Conservation (phyloP, 495 filamentous ascomycete genomes). For the Chaetomium cochliodes region DNA sequence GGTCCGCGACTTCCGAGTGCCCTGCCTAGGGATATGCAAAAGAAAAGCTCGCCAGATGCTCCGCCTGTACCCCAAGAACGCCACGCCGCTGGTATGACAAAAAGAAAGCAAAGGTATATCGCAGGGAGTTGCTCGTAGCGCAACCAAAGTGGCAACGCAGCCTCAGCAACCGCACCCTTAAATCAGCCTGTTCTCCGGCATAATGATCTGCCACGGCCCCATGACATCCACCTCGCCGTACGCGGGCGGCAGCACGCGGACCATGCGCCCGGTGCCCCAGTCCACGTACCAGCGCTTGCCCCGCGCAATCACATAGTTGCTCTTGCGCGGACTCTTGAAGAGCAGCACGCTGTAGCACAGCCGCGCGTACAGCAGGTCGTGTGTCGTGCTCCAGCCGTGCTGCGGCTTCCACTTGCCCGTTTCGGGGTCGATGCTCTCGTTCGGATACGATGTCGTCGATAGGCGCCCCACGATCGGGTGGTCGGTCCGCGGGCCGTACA, state of each 20-base stretch:
- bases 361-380: conserved; percentile 54
- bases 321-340: conserved; percentile 46
- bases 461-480: conserved; percentile 32
- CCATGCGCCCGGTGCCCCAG: conserved; percentile 47
- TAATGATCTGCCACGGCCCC: conserved; percentile 40
- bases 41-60: conserved; percentile 16
- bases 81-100: conserved; percentile 15
- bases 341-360: conserved; percentile 54
- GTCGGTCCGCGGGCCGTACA: conserved; percentile 18
- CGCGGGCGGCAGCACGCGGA: conserved; percentile 41
- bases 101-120: conserved; percentile 12
- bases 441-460: conserved; percentile 38
- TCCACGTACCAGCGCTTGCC: conserved; percentile 51
- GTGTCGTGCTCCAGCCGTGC: conserved; percentile 46
- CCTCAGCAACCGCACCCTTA: conserved; percentile 14
- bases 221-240: conserved; percentile 42
- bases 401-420: conserved; percentile 53
- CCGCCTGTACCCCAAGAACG: conserved; percentile 16
- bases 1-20: conserved; percentile 5
- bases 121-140: conserved; percentile 1
- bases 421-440: conserved; percentile 38
- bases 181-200: conserved; percentile 37
- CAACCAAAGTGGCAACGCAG: neutral
- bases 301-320: conserved; percentile 45
- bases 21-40: conserved; percentile 20